phyloP scores from a whole-genome alignment of 1,284 basidiomycete genomes.

The Mrakiaceae sp. region DNA sequence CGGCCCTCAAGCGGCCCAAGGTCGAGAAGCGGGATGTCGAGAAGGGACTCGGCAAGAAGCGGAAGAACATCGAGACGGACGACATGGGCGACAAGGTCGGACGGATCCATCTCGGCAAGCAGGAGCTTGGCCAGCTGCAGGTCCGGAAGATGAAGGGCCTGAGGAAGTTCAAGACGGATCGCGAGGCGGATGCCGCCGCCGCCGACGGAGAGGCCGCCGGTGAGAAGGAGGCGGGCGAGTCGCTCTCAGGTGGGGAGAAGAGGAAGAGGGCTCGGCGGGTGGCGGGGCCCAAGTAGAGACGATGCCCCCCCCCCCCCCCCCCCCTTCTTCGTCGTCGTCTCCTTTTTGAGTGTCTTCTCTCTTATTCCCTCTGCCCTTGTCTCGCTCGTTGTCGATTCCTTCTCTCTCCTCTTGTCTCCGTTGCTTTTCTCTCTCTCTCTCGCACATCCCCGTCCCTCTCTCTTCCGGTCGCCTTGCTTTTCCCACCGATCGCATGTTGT shows the following conservation, averaged over 20 bases:
- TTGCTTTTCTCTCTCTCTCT: not conserved
- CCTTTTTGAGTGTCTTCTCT: not conserved
- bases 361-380: not conserved
- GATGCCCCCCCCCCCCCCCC: not conserved
- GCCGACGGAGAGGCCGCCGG: constrained; percentile 18
- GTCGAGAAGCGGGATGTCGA: constrained; percentile 73
- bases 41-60: constrained; percentile 79
- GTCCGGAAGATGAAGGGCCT: constrained; percentile 38
- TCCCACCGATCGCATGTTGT: not conserved
- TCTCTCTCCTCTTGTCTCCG: not conserved
- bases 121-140: constrained; percentile 79
- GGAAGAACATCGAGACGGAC: constrained; percentile 91
- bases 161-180: constrained; percentile 17
- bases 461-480: not conserved
- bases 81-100: constrained; percentile 96
- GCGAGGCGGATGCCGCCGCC: constrained; percentile 17
- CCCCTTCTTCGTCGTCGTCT: not conserved
- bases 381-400: not conserved
- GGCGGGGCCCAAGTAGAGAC: not conserved
- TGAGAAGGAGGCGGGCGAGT: constrained; percentile 10
- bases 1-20: constrained; percentile 74
- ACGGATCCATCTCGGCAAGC: constrained; percentile 74
- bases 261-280: not conserved
- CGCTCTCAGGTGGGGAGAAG: not conserved
- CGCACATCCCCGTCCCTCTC: not conserved